Evolutionary conservation across 371 early-diverging fungal genomes (phyloP).

Genomic region (Mortierella sp.): DNA sequence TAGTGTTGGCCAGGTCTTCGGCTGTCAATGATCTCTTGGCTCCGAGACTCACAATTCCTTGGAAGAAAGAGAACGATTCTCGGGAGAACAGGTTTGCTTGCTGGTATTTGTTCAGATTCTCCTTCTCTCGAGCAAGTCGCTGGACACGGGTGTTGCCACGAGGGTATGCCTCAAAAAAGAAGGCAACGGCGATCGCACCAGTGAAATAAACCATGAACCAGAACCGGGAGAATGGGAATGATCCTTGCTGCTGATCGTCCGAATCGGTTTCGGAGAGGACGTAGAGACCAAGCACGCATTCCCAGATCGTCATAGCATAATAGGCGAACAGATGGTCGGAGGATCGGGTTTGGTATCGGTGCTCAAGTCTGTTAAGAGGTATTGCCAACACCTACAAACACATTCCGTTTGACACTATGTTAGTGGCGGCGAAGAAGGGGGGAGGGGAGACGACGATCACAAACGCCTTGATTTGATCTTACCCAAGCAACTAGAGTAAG

Average conservation of each 20-base stretch:
- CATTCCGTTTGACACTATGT: not conserved
- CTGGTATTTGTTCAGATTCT: conserved; percentile 1
- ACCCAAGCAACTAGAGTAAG: conserved; percentile 23
- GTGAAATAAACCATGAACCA: too few species aligned
- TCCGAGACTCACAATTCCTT: conserved; percentile 15
- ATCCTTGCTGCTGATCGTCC: too few species aligned
- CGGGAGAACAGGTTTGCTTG: conserved; percentile 37
- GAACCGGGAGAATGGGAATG: too few species aligned
- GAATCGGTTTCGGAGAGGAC: conserved; percentile 12
- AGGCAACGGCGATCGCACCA: conserved; percentile 6
- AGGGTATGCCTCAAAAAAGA: conserved; percentile 26
- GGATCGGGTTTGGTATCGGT: conserved; percentile 33
- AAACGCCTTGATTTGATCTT: not conserved
- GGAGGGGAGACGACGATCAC: too few species aligned
- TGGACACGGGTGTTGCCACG: conserved; percentile 19
- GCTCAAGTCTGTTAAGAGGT: conserved; percentile 28
- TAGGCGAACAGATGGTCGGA: conserved; percentile 27
- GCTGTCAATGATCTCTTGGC: conserved; percentile 7
- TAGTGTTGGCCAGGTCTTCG: conserved; percentile 23
- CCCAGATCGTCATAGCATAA: conserved; percentile 1
- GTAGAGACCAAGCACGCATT: conserved; percentile 13
- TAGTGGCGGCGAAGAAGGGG: not conserved
- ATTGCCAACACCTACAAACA: conserved; percentile 16
- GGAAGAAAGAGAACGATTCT: conserved; percentile 22
- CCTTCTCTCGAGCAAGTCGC: too few species aligned